Percentiles rank a stretch among this genome's conserved stretches.
Conservation (phyloP, 441 rosid genomes). For the Croton setiger region DNA sequence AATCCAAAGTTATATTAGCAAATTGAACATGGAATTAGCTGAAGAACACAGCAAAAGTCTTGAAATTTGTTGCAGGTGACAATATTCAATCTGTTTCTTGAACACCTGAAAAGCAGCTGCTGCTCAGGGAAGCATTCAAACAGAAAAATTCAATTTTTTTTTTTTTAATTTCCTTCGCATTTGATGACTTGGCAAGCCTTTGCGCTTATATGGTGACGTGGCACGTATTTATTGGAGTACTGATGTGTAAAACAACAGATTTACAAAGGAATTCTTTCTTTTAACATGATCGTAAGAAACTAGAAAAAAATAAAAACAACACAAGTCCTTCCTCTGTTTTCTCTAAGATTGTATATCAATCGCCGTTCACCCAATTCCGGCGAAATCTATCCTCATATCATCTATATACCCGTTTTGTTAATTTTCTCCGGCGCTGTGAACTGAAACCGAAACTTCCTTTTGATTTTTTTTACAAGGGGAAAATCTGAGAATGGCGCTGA, state of each 20-base stretch:
- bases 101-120: too few species aligned
- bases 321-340: not conserved
- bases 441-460: not conserved
- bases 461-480: not conserved
- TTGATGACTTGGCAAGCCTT: not conserved
- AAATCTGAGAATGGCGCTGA: slow-evolving; percentile 21
- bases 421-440: not conserved
- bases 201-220: not conserved
- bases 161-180: too few species aligned
- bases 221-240: not conserved
- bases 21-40: too few species aligned
- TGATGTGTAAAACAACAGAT: slow-evolving; percentile 12
- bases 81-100: too few species aligned
- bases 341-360: not conserved
- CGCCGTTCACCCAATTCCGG: not conserved
- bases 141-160: too few species aligned
- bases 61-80: too few species aligned
- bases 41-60: too few species aligned
- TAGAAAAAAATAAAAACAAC: not conserved
- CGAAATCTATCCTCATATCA: not conserved
- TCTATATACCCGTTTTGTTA: too few species aligned
- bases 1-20: too few species aligned
- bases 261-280: too few species aligned
- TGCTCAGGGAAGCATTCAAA: too few species aligned
- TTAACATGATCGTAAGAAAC: too few species aligned